Percentiles rank a stretch among this genome's conserved stretches.
Evolutionary conservation across 164 flowering plant species (phyloP).

Genomic region (Akebia trifoliata): DNA sequence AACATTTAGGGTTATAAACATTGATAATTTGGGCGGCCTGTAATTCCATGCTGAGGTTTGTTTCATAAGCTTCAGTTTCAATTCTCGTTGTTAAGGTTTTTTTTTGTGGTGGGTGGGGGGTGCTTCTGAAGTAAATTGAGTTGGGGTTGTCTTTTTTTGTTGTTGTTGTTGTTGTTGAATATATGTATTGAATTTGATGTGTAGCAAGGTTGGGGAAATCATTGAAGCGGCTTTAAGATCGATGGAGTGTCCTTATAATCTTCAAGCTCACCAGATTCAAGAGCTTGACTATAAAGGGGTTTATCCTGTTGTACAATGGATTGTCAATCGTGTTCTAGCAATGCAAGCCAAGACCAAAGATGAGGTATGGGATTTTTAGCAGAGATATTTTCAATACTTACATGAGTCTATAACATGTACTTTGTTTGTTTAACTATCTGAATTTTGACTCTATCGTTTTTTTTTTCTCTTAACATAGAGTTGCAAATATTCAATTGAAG

Average conservation of each 20-base stretch:
- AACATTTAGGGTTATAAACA: too few species aligned
- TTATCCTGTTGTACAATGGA: slow-evolving; percentile 27
- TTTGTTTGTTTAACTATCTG: too few species aligned
- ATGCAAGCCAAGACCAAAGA: slow-evolving; percentile 5
- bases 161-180: not conserved
- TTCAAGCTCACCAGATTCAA: slow-evolving; percentile 22
- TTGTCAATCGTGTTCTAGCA: slow-evolving; percentile 13
- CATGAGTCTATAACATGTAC: not conserved
- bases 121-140: too few species aligned
- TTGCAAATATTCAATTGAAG: too few species aligned
- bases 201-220: slow-evolving; percentile 16
- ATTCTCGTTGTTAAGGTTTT: too few species aligned
- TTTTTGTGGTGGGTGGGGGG: too few species aligned
- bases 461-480: too few species aligned
- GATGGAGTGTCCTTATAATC: slow-evolving; percentile 23
- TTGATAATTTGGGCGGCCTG: not conserved
- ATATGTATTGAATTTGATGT: not conserved
- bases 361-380: slow-evolving; percentile 16
- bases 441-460: too few species aligned
- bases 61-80: too few species aligned
- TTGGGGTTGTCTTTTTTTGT: too few species aligned
- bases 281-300: slow-evolving; percentile 19
- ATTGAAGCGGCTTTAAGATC: slow-evolving; percentile 22
- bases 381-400: not conserved
- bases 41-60: not conserved